Evolutionary conservation across 2,329 filamentous ascomycete species (phyloP).

Genomic region (Fusarium domesticum): DNA sequence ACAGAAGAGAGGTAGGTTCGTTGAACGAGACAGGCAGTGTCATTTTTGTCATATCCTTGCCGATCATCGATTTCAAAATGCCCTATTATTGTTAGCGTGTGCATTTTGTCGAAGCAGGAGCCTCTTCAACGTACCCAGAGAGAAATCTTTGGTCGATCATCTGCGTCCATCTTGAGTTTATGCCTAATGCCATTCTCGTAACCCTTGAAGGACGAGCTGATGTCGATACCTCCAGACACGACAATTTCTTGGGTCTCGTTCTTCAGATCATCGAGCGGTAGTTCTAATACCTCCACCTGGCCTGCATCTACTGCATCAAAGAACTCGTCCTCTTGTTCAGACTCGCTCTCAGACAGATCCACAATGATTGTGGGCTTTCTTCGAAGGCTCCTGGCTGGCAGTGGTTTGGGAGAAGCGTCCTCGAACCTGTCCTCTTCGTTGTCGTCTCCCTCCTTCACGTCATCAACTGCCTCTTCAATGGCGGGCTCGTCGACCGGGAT

Average conservation of each 20-base stretch:
- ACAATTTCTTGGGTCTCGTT: slow-evolving; percentile 43
- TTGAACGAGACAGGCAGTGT: slow-evolving; percentile 97
- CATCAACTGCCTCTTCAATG: slow-evolving; percentile 26
- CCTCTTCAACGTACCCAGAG: slow-evolving; percentile 75
- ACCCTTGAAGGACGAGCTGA: slow-evolving; percentile 76
- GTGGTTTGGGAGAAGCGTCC: slow-evolving; percentile 16
- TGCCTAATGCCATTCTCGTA: slow-evolving; percentile 86
- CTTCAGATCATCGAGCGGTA: slow-evolving; percentile 51
- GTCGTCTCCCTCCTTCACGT: slow-evolving; percentile 14
- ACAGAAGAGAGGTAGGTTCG: slow-evolving; percentile 91
- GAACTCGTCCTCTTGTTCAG: slow-evolving; percentile 86
- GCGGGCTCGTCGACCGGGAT: slow-evolving; percentile 34
- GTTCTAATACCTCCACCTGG: slow-evolving; percentile 74
- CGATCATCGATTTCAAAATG: slow-evolving; percentile 98
- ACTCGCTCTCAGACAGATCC: slow-evolving; percentile 75
- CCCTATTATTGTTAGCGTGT: slow-evolving; percentile 53
- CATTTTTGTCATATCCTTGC: slow-evolving; percentile 99
- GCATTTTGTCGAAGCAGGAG: no score
- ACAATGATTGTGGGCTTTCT: slow-evolving; percentile 66
- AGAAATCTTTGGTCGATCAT: slow-evolving; percentile 89
- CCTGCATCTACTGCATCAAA: slow-evolving; percentile 96
- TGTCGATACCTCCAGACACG: slow-evolving; percentile 52
- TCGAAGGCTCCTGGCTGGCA: slow-evolving; percentile 36
- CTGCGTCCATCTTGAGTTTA: slow-evolving; percentile 82
- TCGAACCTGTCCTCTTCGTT: slow-evolving; percentile 24